These are phyloP conservation scores for Linum tenue DNA, from an alignment of 345 rosid species.

Conservation along the genomic window DNA sequence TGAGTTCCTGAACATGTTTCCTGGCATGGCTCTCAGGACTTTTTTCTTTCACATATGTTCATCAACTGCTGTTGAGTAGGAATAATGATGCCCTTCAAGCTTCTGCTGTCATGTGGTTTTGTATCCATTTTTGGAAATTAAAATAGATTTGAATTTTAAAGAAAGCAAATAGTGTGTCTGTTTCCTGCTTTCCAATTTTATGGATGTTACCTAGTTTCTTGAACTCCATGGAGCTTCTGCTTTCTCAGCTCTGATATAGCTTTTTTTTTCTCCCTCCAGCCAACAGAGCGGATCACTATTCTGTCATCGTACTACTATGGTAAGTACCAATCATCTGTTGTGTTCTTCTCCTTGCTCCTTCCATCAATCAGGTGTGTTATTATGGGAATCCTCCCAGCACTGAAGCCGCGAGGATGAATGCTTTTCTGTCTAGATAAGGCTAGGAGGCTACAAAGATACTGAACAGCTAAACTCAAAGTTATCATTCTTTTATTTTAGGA, in stretches of 20 bases:
- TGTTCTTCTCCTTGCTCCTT: neutral
- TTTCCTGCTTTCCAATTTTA: neutral
- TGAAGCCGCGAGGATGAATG: neutral
- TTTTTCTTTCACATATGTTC: no score
- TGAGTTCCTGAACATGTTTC: no score
- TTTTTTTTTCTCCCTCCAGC: constrained; percentile 25
- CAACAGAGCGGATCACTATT: constrained; percentile 76
- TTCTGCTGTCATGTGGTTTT: no score
- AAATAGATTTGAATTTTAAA: neutral
- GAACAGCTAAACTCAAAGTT: neutral
- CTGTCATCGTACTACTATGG: constrained; percentile 75
- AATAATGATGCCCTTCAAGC: no score
- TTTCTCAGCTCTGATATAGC: constrained; percentile 10
- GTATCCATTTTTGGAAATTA: neutral
- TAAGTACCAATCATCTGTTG: constrained; percentile 19
- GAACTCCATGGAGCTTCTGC: neutral
- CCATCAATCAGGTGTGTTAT: neutral
- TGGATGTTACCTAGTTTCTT: constrained; percentile 2
- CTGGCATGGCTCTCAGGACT: no score
- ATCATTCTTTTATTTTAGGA: no score
- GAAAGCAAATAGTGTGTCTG: neutral
- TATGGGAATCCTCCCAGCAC: neutral
- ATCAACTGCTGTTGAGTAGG: no score
- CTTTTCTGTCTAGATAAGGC: neutral
- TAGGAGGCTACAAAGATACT: neutral